phyloP scores from a whole-genome alignment of 2,329 filamentous ascomycete genomes.

The Colletotrichum somersetense region DNA sequence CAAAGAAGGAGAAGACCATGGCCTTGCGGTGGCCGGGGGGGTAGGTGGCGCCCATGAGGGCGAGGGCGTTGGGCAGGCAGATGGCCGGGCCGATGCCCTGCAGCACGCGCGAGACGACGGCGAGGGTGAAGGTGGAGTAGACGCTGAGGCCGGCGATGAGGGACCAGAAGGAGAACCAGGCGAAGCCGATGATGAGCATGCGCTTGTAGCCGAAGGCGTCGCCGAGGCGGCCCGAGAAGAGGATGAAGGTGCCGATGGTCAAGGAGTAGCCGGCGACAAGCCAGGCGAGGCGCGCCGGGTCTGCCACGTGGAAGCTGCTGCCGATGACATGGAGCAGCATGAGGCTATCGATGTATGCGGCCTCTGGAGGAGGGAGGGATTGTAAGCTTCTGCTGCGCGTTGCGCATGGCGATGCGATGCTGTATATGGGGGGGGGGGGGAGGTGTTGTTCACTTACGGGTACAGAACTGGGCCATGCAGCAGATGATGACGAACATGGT shows the following conservation, averaged over 20 bases:
- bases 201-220: constrained; percentile 70
- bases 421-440: constrained; percentile 53
- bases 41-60: constrained; percentile 71
- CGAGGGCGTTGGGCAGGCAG: constrained; percentile 72
- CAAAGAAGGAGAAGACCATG: constrained; percentile 68
- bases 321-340: constrained; percentile 35
- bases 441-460: constrained; percentile 10
- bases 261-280: constrained; percentile 70
- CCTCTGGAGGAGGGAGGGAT: constrained; percentile 46
- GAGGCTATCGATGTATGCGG: constrained; percentile 46
- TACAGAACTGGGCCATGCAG: constrained; percentile 53
- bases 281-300: constrained; percentile 63
- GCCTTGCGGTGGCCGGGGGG: constrained; percentile 68
- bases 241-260: constrained; percentile 69
- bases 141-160: constrained; percentile 61
- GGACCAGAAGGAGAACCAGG: constrained; percentile 68
- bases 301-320: constrained; percentile 29
- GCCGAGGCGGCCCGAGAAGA: constrained; percentile 69
- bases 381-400: too few species aligned
- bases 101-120: constrained; percentile 60
- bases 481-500: constrained; percentile 57
- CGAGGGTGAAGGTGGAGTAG: constrained; percentile 37
- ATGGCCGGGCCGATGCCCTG: constrained; percentile 74
- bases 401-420: constrained; percentile 45
- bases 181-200: constrained; percentile 66